Evolutionary conservation across 2,329 filamentous ascomycete genomes (phyloP).

Genomic region (Cladorrhinum sp.): DNA sequence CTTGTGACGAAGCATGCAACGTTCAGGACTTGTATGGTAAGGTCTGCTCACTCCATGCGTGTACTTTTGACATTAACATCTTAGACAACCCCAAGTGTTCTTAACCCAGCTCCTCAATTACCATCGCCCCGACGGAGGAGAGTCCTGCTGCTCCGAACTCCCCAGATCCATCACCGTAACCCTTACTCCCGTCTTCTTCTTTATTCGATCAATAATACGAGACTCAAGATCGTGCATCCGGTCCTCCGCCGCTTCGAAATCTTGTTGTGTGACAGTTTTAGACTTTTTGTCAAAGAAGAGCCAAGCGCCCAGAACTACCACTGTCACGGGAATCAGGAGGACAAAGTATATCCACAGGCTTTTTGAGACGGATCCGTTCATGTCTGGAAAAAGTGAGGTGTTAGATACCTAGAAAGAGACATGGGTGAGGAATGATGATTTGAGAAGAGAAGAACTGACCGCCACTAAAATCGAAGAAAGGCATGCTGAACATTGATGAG

Average conservation of each 20-base stretch:
- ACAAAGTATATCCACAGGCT: constrained; percentile 2
- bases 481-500: background rate
- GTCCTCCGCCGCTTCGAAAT: background rate
- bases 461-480: background rate
- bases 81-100: too few relatives aligned
- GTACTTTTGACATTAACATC: too few relatives aligned
- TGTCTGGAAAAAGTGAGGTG: background rate
- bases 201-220: background rate
- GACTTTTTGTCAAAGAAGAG: background rate
- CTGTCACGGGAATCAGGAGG: background rate
- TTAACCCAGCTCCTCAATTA: too few relatives aligned
- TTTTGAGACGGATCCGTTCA: background rate
- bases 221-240: background rate
- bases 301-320: background rate
- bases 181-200: background rate
- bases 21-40: too few relatives aligned
- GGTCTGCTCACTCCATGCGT: too few relatives aligned
- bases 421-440: background rate
- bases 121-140: too few relatives aligned
- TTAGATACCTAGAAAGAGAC: background rate
- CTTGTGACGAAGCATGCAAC: too few relatives aligned
- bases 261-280: background rate
- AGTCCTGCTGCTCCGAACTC: too few relatives aligned
- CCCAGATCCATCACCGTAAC: background rate
- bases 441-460: background rate